Base-by-base conservation (phyloP, 768 basidiomycete species). In the Chalciporus sphaerocephalus region DNA sequence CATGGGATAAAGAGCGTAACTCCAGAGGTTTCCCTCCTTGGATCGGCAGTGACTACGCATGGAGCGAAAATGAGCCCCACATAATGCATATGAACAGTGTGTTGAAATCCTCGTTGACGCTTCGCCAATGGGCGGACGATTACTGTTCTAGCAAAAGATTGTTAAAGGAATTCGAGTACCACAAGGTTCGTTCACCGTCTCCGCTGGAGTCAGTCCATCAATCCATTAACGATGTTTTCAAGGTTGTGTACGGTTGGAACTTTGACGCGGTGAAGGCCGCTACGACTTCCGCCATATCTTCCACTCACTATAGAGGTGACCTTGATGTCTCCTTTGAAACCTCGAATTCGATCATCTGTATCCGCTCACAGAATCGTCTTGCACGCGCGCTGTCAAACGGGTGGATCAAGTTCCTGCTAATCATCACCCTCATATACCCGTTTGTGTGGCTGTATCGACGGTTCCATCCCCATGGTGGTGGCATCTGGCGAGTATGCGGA, bases 61-160 rank as follows among this genome's bases (percentile, higher is more conserved):
- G 64, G 55, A 64, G 58, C 41, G 61, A 59, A 11, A 62, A 61
- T 27, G 64, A 68, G 1, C 61, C 55, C 38, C 40, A 51, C 22
- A 11, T 59, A 15, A 66, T 56, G 59, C 47, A 55, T 22, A 17
- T 38, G 18, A 27, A 40, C 12, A 58, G 53, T 23, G 54, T 60
- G 6, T 60, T 83, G 35, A 72, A 67, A 44, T 83, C 81, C 2
- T 80, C 80, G 13, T 78, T 76, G 66, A 75, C 81, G 0, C 59
- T 90, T 34, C 70, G 85, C 24, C 74, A 84, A 47, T 92, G 90
- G 90, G 87, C 87, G 7, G 87, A 91, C 53, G 81, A 85, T 45
- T 92, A 89, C 55, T 90, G 87, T 47, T 72, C 75, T 20, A 85
- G 83, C 55, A 69, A 62, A 7, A 90, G 84, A 55, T 62, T 74